A percentile compares a stretch with the other conserved stretches of the same genome.
Conservation (phyloP, 2,329 filamentous ascomycete species). For the Pyricularia sp. region DNA sequence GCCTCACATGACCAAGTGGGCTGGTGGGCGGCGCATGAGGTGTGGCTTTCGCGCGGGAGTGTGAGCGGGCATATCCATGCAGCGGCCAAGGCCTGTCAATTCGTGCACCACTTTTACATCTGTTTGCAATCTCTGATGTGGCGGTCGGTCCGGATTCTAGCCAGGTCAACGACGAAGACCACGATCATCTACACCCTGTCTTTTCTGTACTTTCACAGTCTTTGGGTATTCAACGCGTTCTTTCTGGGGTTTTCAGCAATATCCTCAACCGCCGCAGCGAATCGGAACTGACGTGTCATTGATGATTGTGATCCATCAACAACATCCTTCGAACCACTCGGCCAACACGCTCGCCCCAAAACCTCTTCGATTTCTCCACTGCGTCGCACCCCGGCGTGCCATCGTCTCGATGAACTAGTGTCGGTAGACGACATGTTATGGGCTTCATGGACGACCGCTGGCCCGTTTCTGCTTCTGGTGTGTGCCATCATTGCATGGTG, state of each 20-base stretch:
- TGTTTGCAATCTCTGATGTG: slow-evolving; percentile 1
- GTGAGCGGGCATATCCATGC: not conserved
- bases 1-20: not conserved
- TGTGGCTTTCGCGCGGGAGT: not conserved
- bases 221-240: not conserved
- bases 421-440: slow-evolving; percentile 36
- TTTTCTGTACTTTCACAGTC: not conserved
- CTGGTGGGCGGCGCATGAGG: not conserved
- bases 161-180: not conserved
- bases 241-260: not conserved
- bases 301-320: not conserved
- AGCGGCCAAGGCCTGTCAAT: not conserved
- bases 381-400: not conserved
- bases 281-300: not conserved
- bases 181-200: not conserved
- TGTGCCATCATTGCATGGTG: slow-evolving; percentile 33
- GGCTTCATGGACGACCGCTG: slow-evolving; percentile 34
- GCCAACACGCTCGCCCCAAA: not conserved
- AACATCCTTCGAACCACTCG: not conserved
- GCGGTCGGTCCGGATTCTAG: not conserved
- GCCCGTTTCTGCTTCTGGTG: slow-evolving; percentile 32
- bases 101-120: not conserved
- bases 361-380: not conserved
- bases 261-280: not conserved
- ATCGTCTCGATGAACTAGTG: slow-evolving; percentile 19